Evolutionary conservation across 2,329 filamentous ascomycete genomes (phyloP).

Genomic region (Bipolaris gigantea): DNA sequence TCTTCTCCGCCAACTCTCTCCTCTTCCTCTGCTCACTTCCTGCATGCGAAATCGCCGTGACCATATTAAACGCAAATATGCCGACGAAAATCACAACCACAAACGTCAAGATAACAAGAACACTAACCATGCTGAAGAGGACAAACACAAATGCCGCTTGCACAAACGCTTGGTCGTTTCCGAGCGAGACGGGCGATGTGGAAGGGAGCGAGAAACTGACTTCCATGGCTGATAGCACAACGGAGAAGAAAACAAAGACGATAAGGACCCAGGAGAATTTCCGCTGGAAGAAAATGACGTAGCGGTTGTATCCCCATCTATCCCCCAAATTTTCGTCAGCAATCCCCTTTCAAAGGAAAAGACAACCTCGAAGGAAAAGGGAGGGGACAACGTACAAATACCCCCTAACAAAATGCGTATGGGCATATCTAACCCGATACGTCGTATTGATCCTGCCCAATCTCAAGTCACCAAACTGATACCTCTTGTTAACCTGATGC

Average conservation of each 20-base stretch:
- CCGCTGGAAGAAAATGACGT: conserved; percentile 45
- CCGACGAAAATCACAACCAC: conserved; percentile 34
- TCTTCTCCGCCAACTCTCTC: conserved; percentile 16
- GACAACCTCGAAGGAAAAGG: too few relatives aligned
- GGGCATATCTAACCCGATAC: conserved; percentile 38
- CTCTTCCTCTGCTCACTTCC: conserved; percentile 42
- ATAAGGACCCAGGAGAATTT: conserved; percentile 44
- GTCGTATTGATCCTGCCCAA: conserved; percentile 42
- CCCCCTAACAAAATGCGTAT: conserved; percentile 43
- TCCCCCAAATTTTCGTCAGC: not conserved
- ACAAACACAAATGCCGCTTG: conserved; percentile 39
- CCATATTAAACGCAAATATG: conserved; percentile 45
- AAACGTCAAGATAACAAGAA: conserved; percentile 31
- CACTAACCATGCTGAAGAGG: conserved; percentile 40
- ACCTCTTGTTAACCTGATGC: conserved; percentile 43
- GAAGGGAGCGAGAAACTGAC: conserved; percentile 27
- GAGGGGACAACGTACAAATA: conserved; percentile 27
- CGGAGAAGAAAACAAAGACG: conserved; percentile 43
- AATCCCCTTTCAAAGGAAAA: too few relatives aligned
- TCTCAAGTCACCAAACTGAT: conserved; percentile 41
- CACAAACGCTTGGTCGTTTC: conserved; percentile 28
- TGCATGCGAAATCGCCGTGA: conserved; percentile 36
- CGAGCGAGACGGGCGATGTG: conserved; percentile 8
- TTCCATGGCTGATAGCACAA: conserved; percentile 45
- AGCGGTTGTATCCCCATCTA: conserved; percentile 45